A percentile compares a stretch with the other conserved stretches of the same genome.
Evolutionary conservation across 2,329 filamentous ascomycete species (phyloP).

Genomic region (Akanthomyces dipterigenus): DNA sequence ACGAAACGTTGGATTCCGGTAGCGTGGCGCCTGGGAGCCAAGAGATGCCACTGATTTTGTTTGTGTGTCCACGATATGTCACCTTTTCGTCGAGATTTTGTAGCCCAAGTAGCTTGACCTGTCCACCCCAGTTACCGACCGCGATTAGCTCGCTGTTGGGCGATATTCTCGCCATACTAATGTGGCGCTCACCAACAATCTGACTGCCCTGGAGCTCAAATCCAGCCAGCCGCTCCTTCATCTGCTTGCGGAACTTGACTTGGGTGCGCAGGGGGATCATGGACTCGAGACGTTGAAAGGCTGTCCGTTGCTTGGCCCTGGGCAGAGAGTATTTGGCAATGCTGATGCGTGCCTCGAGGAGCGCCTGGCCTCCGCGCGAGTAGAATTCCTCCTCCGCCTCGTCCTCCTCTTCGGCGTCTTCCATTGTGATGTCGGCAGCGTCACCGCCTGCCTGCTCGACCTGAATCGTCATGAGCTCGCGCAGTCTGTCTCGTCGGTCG

Average conservation of each 20-base stretch:
- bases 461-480: constrained; percentile 70
- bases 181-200: constrained; percentile 80
- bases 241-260: constrained; percentile 81
- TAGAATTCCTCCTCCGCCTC: constrained; percentile 89
- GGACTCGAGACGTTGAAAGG: constrained; percentile 72
- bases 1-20: constrained; percentile 61
- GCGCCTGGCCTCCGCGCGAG: constrained; percentile 67
- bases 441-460: constrained; percentile 54
- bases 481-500: constrained; percentile 79
- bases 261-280: constrained; percentile 82
- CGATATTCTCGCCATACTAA: constrained; percentile 87
- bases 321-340: constrained; percentile 83
- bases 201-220: constrained; percentile 94
- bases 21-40: constrained; percentile 84
- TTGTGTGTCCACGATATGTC: constrained; percentile 75
- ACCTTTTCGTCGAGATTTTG: constrained; percentile 73
- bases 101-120: constrained; percentile 77
- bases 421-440: constrained; percentile 54
- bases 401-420: constrained; percentile 52
- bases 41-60: constrained; percentile 80
- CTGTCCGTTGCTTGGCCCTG: constrained; percentile 68
- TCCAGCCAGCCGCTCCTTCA: constrained; percentile 74
- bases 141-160: constrained; percentile 79
- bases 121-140: constrained; percentile 88
- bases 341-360: constrained; percentile 68